Evolutionary conservation across 306 rosid species (phyloP).

Genomic region (Inga laurina): DNA sequence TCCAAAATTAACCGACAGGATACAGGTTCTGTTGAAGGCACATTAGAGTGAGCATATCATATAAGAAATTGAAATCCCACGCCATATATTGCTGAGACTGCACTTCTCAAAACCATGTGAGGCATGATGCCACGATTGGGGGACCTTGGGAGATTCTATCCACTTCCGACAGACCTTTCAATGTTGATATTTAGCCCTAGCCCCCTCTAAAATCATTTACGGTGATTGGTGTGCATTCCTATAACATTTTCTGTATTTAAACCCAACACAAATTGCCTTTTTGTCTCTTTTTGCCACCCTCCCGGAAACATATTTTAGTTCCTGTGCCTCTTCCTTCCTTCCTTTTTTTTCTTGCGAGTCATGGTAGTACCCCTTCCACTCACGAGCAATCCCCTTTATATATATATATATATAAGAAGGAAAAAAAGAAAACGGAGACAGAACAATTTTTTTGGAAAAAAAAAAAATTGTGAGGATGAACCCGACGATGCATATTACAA

Average conservation of each 20-base stretch:
- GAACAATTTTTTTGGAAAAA: too few relatives aligned
- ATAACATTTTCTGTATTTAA: background rate
- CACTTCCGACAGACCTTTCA: background rate
- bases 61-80: too few relatives aligned
- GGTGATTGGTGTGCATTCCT: background rate
- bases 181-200: constrained; percentile 1
- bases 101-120: background rate
- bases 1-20: background rate
- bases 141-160: background rate
- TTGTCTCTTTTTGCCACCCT: constrained; percentile 6
- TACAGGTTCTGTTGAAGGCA: background rate
- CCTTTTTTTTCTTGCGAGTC: background rate
- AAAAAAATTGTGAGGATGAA: background rate
- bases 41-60: background rate
- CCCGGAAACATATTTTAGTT: background rate
- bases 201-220: background rate
- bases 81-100: background rate
- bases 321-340: background rate
- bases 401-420: too few relatives aligned
- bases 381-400: background rate
- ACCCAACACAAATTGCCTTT: background rate
- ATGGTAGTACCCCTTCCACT: background rate
- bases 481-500: background rate
- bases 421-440: background rate
- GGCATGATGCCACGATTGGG: background rate